Conservation (phyloP, 75 land plant genomes). For the Pseudotsuga menziesii region DNA sequence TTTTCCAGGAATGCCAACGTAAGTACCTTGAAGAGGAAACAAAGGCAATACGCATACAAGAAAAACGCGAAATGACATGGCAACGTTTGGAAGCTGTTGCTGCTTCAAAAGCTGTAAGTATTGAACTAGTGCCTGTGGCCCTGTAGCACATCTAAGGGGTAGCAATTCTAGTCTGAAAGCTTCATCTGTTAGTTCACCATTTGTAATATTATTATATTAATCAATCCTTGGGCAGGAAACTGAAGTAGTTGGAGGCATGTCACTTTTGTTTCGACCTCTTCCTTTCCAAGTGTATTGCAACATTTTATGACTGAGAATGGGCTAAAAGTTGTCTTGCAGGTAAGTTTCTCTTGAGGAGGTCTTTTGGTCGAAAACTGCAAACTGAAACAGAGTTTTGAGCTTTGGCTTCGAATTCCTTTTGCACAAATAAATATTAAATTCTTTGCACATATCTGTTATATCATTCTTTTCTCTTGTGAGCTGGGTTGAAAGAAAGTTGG, state of each 20-base stretch:
- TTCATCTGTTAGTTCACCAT: not conserved
- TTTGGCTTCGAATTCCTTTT: slow-evolving; percentile 10
- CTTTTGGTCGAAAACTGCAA: slow-evolving; percentile 6
- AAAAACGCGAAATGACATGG: slow-evolving; percentile 46
- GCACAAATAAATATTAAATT: slow-evolving; percentile 1
- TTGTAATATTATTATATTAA: slow-evolving; percentile 10
- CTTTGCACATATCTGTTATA: not conserved
- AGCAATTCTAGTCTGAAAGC: slow-evolving; percentile 1
- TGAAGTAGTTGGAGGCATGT: slow-evolving; percentile 10
- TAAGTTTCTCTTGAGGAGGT: slow-evolving; percentile 5
- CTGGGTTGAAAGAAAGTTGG: slow-evolving; percentile 3
- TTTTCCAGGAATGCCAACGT: slow-evolving; percentile 33
- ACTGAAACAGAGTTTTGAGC: slow-evolving; percentile 9
- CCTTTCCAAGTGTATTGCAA: slow-evolving; percentile 2
- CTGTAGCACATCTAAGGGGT: slow-evolving; percentile 18
- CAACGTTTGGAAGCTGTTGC: slow-evolving; percentile 43
- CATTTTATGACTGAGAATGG: slow-evolving; percentile 4
- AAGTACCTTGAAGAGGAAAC: slow-evolving; percentile 39
- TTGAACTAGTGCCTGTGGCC: slow-evolving; percentile 36
- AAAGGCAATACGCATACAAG: slow-evolving; percentile 18
- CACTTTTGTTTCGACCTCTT: slow-evolving; percentile 12
- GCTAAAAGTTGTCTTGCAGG: slow-evolving; percentile 14
- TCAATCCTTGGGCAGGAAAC: slow-evolving; percentile 9
- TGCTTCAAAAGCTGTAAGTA: slow-evolving; percentile 27
- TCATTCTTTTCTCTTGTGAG: slow-evolving; percentile 2